phyloP scores from a whole-genome alignment of 108 stramenopile species.

The Schizochytrium sp. region DNA sequence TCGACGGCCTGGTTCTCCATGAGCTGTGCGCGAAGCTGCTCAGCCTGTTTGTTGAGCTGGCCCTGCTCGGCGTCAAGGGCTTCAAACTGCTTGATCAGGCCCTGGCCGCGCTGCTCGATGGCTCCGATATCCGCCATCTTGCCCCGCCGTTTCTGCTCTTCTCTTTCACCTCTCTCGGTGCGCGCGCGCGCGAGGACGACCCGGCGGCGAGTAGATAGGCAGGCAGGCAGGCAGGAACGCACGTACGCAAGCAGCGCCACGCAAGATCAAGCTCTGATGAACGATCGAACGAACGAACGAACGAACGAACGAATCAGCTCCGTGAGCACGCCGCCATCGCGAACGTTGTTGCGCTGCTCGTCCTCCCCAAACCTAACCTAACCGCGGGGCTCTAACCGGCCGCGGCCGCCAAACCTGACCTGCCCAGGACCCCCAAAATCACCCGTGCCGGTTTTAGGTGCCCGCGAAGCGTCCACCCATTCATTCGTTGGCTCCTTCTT shows the following conservation, averaged over 20 bases:
- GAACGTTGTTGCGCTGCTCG: neutral
- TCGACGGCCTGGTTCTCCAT: neutral
- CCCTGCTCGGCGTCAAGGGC: neutral
- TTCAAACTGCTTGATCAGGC: neutral
- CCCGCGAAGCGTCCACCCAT: too few species aligned
- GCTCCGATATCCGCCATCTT: neutral
- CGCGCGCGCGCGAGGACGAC: neutral
- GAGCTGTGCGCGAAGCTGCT: neutral
- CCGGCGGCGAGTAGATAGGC: neutral
- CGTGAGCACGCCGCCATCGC: neutral
- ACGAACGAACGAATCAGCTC: neutral
- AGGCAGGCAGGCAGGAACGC: neutral
- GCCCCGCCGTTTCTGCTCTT: neutral
- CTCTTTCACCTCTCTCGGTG: neutral
- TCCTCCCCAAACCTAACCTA: neutral
- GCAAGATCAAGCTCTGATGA: neutral
- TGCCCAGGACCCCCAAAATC: too few species aligned
- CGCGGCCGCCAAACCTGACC: too few species aligned
- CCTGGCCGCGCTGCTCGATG: neutral
- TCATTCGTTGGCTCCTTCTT: too few species aligned
- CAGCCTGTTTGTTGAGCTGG: neutral
- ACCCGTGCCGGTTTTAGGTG: too few species aligned
- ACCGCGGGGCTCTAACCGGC: neutral
- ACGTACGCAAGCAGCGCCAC: neutral
- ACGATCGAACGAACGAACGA: neutral